Conservation (phyloP, 495 filamentous ascomycete genomes). For the Aspergillus biplanus region DNA sequence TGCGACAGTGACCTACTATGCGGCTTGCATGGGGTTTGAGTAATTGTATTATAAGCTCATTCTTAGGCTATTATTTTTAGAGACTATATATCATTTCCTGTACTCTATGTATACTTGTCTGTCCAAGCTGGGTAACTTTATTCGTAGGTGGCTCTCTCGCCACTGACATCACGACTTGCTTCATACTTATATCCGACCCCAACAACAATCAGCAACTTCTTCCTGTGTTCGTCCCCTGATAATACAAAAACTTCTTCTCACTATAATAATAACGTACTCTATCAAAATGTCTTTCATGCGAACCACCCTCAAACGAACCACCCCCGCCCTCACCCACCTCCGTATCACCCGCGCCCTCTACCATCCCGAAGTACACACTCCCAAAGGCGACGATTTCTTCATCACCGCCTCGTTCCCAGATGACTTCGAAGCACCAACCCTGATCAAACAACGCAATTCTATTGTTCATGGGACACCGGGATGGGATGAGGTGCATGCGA, state of each 20-base stretch:
- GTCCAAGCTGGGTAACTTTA: background rate
- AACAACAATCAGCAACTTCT: background rate
- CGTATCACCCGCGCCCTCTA: conserved; percentile 17
- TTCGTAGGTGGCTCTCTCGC: background rate
- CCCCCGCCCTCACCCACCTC: conserved; percentile 6
- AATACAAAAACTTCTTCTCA: too few relatives aligned
- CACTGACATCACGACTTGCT: conserved; percentile 5
- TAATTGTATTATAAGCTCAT: background rate
- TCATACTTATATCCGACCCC: too few relatives aligned
- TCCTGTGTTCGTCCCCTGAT: too few relatives aligned
- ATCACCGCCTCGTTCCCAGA: conserved; percentile 27
- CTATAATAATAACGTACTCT: too few relatives aligned
- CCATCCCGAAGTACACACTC: conserved; percentile 20
- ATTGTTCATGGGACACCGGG: conserved; percentile 1
- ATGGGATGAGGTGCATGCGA: conserved; percentile 27
- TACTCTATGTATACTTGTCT: conserved; percentile 5
- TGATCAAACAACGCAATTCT: conserved; percentile 16
- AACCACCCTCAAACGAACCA: conserved; percentile 13
- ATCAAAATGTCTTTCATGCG: conserved; percentile 1
- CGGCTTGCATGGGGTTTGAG: conserved; percentile 57
- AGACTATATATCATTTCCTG: background rate
- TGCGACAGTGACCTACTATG: conserved; percentile 64
- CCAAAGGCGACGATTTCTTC: conserved; percentile 27
- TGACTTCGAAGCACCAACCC: conserved; percentile 21
- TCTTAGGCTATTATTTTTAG: too few relatives aligned